phyloP scores from a whole-genome alignment of 1,284 basidiomycete species.

The Marasmius sp. region DNA sequence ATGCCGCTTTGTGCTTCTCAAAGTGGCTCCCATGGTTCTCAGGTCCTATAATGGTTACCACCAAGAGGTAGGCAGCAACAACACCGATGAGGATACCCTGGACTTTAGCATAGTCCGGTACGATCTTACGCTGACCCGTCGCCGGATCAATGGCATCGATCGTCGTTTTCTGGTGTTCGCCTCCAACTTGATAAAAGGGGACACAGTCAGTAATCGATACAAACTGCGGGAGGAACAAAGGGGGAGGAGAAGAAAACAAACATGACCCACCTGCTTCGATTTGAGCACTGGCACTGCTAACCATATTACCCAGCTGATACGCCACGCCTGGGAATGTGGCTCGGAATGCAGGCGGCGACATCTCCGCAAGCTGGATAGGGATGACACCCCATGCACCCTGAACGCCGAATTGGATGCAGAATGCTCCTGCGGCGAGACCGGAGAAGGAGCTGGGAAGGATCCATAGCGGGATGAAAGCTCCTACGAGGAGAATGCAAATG shows the following conservation, averaged over 20 bases:
- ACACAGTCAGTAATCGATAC: constrained; percentile 34
- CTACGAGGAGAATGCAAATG: constrained; percentile 57
- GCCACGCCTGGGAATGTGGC: constrained; percentile 93
- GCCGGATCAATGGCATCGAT: constrained; percentile 49
- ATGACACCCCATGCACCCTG: constrained; percentile 86
- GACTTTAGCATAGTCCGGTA: constrained; percentile 84
- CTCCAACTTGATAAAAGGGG: constrained; percentile 58
- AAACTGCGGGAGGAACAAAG: constrained; percentile 1
- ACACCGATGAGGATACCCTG: constrained; percentile 50
- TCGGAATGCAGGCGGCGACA: constrained; percentile 90
- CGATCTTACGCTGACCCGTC: constrained; percentile 47
- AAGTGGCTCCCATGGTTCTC: constrained; percentile 85
- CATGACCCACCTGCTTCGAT: constrained; percentile 78
- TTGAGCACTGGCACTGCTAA: constrained; percentile 85
- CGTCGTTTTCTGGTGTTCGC: constrained; percentile 54
- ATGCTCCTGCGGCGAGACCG: constrained; percentile 73
- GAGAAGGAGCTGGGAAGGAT: constrained; percentile 71
- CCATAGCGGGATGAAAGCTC: constrained; percentile 82
- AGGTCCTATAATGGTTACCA: constrained; percentile 71
- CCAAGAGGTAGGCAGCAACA: constrained; percentile 64
- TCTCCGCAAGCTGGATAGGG: constrained; percentile 85
- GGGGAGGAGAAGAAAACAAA: neutral
- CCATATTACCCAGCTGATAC: constrained; percentile 91
- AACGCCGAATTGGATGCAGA: constrained; percentile 85
- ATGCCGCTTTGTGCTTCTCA: constrained; percentile 79